Percentiles rank a stretch among this genome's conserved stretches.
These are phyloP conservation scores for Ceratonia siliqua DNA, from an alignment of 306 rosid species.

Conservation along the genomic window DNA sequence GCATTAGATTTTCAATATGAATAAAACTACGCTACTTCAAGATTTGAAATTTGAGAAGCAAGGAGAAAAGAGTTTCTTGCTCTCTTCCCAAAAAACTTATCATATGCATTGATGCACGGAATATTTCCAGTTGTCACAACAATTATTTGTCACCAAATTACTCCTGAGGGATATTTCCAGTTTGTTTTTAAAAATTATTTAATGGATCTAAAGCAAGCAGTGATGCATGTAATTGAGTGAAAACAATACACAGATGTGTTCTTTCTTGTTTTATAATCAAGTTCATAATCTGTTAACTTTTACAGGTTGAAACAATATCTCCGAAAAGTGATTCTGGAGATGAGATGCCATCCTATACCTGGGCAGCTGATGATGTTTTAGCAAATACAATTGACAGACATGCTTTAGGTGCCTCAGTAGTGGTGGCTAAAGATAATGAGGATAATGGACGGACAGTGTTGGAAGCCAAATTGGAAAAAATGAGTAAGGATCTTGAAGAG, in stretches of 20 bases:
- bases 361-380: slow-evolving; percentile 42
- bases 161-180: slow-evolving; percentile 4
- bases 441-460: slow-evolving; percentile 41
- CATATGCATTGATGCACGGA: background rate
- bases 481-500: slow-evolving; percentile 75
- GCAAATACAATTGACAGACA: slow-evolving; percentile 38
- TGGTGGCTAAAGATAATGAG: slow-evolving; percentile 34
- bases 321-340: slow-evolving; percentile 58
- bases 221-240: slow-evolving; percentile 15
- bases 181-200: slow-evolving; percentile 12
- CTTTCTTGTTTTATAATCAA: slow-evolving; percentile 26
- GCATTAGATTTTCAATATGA: slow-evolving; percentile 8
- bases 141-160: background rate
- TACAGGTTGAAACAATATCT: slow-evolving; percentile 61
- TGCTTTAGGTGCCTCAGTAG: slow-evolving; percentile 29
- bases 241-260: slow-evolving; percentile 1
- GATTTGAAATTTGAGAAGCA: slow-evolving; percentile 26
- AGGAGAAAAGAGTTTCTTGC: background rate
- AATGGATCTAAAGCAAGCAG: background rate
- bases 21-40: background rate
- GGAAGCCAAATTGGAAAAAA: slow-evolving; percentile 65
- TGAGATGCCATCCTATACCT: slow-evolving; percentile 46
- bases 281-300: slow-evolving; percentile 33
- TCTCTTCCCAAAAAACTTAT: slow-evolving; percentile 15
- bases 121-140: background rate